Conservation (phyloP, 2,329 filamentous ascomycete genomes). For the Monilinia aucupariae region DNA sequence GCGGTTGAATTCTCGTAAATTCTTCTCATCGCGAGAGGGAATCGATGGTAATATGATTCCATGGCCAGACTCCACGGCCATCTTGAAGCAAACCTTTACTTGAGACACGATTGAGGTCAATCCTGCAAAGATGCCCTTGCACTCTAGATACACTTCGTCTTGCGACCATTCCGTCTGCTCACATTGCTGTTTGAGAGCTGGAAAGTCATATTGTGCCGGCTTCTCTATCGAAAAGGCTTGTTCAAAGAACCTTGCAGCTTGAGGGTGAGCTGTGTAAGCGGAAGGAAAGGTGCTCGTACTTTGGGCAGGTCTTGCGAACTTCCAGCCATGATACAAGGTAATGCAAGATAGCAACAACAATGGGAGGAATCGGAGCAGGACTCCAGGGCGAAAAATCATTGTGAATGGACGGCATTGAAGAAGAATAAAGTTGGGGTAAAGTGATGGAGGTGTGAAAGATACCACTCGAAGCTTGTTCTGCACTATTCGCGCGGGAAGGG, state of each 20-base stretch:
- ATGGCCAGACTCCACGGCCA: constrained; percentile 35
- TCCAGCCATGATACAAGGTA: constrained; percentile 7
- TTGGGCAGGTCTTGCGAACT: neutral
- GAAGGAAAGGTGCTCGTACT: neutral
- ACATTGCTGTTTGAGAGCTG: constrained; percentile 29
- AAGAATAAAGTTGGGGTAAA: neutral
- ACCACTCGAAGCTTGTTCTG: neutral
- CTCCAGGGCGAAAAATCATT: constrained; percentile 7
- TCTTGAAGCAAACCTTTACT: constrained; percentile 37
- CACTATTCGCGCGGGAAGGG: neutral
- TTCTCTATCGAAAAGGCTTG: constrained; percentile 32
- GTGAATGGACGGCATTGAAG: constrained; percentile 3
- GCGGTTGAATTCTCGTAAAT: constrained; percentile 35
- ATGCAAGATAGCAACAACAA: constrained; percentile 1
- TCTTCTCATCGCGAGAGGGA: constrained; percentile 33
- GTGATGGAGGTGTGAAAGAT: neutral
- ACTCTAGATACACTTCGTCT: constrained; percentile 35
- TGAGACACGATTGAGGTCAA: constrained; percentile 36
- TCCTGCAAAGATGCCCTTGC: constrained; percentile 34
- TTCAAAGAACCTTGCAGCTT: constrained; percentile 30
- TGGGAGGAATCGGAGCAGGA: constrained; percentile 6
- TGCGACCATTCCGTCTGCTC: constrained; percentile 21
- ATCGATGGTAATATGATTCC: constrained; percentile 35
- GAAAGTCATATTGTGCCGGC: constrained; percentile 27
- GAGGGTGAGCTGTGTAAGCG: neutral